Conservation (phyloP, 768 basidiomycete genomes). For the Melanogaster broomeanus region DNA sequence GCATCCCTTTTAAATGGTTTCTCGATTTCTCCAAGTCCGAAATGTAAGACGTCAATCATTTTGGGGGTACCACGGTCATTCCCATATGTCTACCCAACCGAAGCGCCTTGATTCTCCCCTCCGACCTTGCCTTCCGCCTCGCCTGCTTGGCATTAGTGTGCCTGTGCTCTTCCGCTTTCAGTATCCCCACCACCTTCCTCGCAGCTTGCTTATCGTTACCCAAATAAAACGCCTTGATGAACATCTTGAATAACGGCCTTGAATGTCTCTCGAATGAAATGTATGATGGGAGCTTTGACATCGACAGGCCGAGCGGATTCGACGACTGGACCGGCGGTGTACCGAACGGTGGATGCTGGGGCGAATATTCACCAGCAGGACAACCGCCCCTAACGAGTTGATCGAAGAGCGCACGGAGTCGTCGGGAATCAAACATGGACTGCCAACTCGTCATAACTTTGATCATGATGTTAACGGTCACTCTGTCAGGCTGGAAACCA, state of each 20-base stretch:
- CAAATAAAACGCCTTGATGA: constrained; percentile 63
- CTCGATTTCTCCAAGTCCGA: background rate
- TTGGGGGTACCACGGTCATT: background rate
- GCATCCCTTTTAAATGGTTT: background rate
- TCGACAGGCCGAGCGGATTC: constrained; percentile 33
- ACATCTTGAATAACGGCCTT: constrained; percentile 72
- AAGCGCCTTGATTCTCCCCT: constrained; percentile 18
- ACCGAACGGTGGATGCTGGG: constrained; percentile 46
- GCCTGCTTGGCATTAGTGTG: constrained; percentile 9
- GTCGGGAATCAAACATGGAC: constrained; percentile 39
- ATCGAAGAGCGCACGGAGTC: constrained; percentile 63
- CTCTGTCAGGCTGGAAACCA: constrained; percentile 61
- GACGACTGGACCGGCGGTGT: constrained; percentile 27
- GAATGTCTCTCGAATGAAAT: constrained; percentile 61
- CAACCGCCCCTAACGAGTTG: constrained; percentile 61
- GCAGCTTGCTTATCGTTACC: constrained; percentile 57
- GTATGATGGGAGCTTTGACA: constrained; percentile 41
- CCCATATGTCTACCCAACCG: background rate
- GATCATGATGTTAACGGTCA: constrained; percentile 70
- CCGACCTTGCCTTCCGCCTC: constrained; percentile 19
- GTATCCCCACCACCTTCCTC: constrained; percentile 51
- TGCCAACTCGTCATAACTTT: constrained; percentile 60
- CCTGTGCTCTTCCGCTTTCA: constrained; percentile 43
- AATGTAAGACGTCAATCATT: constrained; percentile 5
- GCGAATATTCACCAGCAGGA: constrained; percentile 38